These are phyloP conservation scores for Vararia minispora DNA, from an alignment of 768 basidiomycete species.

Conservation along the genomic window DNA sequence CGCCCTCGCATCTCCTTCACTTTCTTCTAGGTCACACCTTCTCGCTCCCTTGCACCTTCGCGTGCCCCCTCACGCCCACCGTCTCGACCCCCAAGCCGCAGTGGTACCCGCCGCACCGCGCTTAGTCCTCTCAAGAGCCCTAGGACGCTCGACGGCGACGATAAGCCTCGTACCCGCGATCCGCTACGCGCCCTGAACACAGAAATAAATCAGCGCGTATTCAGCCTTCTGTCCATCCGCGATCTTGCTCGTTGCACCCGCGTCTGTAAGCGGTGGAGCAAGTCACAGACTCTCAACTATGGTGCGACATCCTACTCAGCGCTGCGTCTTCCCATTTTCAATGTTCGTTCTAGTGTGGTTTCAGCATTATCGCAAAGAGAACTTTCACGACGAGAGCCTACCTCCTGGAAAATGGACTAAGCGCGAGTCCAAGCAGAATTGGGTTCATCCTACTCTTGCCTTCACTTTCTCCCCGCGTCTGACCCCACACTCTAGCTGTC, in stretches of 20 bases:
- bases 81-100: conserved; percentile 33
- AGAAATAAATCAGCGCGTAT: conserved; percentile 71
- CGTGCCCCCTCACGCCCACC: conserved; percentile 32
- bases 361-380: conserved; percentile 79
- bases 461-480: background rate
- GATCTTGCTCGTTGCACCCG: conserved; percentile 70
- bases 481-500: conserved; percentile 1
- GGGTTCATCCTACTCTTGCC: conserved; percentile 36
- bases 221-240: conserved; percentile 44
- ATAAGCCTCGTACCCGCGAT: no score
- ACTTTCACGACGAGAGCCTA: conserved; percentile 70
- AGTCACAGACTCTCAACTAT: conserved; percentile 87
- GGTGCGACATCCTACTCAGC: conserved; percentile 32
- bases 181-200: conserved; percentile 68
- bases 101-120: conserved; percentile 33
- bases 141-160: conserved; percentile 16
- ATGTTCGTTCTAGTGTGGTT: conserved; percentile 70
- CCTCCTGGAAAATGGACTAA: conserved; percentile 87
- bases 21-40: conserved; percentile 43
- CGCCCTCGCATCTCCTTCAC: conserved; percentile 1
- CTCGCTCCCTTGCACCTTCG: conserved; percentile 58
- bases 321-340: background rate
- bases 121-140: conserved; percentile 31
- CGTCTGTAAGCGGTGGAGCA: conserved; percentile 80
- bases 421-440: conserved; percentile 88